Conservation (phyloP, 768 basidiomycete species). For the Suillus paluster region DNA sequence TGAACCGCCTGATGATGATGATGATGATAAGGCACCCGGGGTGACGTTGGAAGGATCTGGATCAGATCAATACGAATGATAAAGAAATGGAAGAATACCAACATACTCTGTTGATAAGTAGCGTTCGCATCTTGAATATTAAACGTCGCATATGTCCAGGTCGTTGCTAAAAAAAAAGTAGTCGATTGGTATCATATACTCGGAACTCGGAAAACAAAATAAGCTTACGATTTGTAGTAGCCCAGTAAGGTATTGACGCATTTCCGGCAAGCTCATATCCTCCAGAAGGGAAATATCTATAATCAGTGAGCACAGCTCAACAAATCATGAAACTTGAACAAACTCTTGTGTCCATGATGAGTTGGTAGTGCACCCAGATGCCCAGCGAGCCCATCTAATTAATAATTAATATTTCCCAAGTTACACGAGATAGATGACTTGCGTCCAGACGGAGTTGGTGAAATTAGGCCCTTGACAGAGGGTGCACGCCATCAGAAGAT, state of each 20-base stretch:
- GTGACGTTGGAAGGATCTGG: background rate
- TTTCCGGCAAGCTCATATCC: slow-evolving; percentile 35
- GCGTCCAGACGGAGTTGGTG: slow-evolving; percentile 32
- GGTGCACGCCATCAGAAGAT: slow-evolving; percentile 55
- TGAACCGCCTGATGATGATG: slow-evolving; percentile 9
- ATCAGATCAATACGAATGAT: background rate
- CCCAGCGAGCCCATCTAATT: slow-evolving; percentile 28
- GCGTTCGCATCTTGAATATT: slow-evolving; percentile 31
- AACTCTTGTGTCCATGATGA: background rate
- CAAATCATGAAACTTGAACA: background rate
- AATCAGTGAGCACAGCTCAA: background rate
- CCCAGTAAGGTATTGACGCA: slow-evolving; percentile 52
- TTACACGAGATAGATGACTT: slow-evolving; percentile 17
- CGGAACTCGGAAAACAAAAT: background rate
- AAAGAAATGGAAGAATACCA: too few species aligned
- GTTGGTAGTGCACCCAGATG: background rate
- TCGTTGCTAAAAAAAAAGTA: slow-evolving; percentile 35
- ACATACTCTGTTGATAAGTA: slow-evolving; percentile 13
- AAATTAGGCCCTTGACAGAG: slow-evolving; percentile 45
- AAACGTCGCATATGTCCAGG: slow-evolving; percentile 38
- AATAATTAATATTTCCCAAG: background rate
- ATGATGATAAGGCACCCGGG: background rate
- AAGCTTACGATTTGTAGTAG: slow-evolving; percentile 48
- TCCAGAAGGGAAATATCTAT: slow-evolving; percentile 45
- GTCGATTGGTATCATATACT: background rate